Evolutionary conservation across 2,329 filamentous ascomycete genomes (phyloP).

Genomic region (Helminthosporium solani): DNA sequence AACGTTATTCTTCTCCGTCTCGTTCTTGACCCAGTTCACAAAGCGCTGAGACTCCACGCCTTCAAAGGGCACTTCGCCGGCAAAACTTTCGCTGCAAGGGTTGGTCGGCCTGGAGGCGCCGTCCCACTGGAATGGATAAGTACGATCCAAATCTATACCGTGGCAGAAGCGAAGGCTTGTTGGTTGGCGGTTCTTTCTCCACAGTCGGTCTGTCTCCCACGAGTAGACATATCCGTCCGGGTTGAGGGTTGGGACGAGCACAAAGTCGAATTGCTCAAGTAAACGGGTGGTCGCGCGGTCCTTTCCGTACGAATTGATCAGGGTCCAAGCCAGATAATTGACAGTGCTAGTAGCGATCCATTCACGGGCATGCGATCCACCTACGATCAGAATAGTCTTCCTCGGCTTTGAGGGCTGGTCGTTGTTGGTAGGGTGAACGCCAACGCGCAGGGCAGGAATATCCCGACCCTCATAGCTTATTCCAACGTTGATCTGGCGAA

Average conservation of each 20-base stretch:
- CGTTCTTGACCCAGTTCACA: constrained; percentile 78
- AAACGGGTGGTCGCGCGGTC: constrained; percentile 68
- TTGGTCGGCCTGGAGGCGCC: constrained; percentile 63
- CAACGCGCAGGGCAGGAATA: constrained; percentile 78
- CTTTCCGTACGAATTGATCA: constrained; percentile 83
- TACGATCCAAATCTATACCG: constrained; percentile 85
- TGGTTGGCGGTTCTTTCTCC: constrained; percentile 89
- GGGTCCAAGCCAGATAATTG: constrained; percentile 84
- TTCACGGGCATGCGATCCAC: constrained; percentile 89
- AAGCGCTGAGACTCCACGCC: constrained; percentile 75
- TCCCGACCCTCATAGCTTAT: constrained; percentile 83
- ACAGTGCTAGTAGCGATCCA: constrained; percentile 95
- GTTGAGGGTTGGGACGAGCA: constrained; percentile 87
- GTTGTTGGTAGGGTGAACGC: constrained; percentile 57
- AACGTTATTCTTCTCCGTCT: constrained; percentile 69
- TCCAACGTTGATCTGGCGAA: constrained; percentile 74
- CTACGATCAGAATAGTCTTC: constrained; percentile 78
- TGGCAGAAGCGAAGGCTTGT: constrained; percentile 81
- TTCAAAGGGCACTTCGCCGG: constrained; percentile 80
- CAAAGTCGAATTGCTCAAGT: constrained; percentile 79
- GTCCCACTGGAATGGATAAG: constrained; percentile 85
- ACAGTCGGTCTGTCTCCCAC: constrained; percentile 87
- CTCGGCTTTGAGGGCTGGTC: constrained; percentile 53
- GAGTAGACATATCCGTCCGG: constrained; percentile 94
- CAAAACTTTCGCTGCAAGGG: constrained; percentile 88